phyloP scores from a whole-genome alignment of 345 rosid genomes.

The Aquilaria sinensis region DNA sequence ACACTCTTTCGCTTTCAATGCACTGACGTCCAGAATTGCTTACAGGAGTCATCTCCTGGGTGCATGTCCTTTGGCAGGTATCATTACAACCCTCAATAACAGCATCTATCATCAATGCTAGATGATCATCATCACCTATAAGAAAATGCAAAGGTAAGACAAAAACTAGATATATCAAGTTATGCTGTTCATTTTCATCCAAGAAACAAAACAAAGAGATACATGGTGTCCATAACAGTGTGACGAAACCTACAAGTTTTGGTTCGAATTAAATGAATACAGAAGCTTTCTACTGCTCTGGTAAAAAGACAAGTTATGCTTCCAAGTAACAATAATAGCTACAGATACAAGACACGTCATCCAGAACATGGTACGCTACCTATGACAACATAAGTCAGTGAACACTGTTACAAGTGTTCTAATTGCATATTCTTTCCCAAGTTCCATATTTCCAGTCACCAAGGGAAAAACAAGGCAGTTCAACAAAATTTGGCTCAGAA shows the following conservation, averaged over 20 bases:
- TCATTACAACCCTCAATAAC: slow-evolving; percentile 42
- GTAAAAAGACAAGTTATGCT: no score
- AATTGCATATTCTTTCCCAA: background rate
- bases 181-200: background rate
- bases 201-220: no score
- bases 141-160: background rate
- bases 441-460: background rate
- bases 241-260: no score
- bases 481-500: background rate
- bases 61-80: slow-evolving; percentile 14
- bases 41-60: slow-evolving; percentile 12
- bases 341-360: no score
- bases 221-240: no score
- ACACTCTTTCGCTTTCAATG: slow-evolving; percentile 23
- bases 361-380: no score
- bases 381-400: background rate
- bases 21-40: slow-evolving; percentile 21
- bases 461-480: background rate
- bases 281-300: no score
- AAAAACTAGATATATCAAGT: background rate
- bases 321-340: no score
- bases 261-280: no score
- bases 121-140: slow-evolving; percentile 37
- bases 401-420: background rate
- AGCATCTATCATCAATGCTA: slow-evolving; percentile 40